phyloP scores from a whole-genome alignment of 2,329 filamentous ascomycete genomes.

The Clarireedia sp. region DNA sequence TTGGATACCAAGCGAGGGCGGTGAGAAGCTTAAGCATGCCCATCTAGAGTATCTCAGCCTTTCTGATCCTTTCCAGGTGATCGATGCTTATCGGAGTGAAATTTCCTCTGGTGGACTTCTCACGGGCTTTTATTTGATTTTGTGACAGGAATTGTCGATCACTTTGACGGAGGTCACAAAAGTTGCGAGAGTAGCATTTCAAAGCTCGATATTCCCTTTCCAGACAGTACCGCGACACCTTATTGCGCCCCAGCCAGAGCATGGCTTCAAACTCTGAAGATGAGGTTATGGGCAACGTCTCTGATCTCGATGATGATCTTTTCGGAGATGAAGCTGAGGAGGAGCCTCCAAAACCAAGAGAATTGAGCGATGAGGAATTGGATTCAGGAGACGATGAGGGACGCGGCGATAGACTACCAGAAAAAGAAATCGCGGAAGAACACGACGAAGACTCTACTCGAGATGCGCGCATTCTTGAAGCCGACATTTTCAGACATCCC shows the following conservation, averaged over 20 bases:
- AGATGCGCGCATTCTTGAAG: slow-evolving; percentile 51
- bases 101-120: not conserved
- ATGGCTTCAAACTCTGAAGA: slow-evolving; percentile 16
- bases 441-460: slow-evolving; percentile 33
- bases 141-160: no score
- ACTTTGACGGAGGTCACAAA: no score
- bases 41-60: no score
- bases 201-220: no score
- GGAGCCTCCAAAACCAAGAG: slow-evolving; percentile 28
- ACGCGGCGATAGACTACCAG: slow-evolving; percentile 51
- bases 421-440: slow-evolving; percentile 29
- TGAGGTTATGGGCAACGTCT: slow-evolving; percentile 31
- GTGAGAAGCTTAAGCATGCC: not conserved
- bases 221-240: no score
- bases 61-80: no score
- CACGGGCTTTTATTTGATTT: not conserved
- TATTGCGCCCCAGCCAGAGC: no score
- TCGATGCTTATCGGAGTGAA: no score
- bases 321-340: slow-evolving; percentile 49
- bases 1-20: slow-evolving; percentile 3
- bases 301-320: slow-evolving; percentile 49
- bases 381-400: slow-evolving; percentile 55
- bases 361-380: slow-evolving; percentile 52
- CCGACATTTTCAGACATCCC: slow-evolving; percentile 60
- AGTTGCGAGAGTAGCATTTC: no score